Conservation (phyloP, 116 monocot genomes). For the Zostera marina region DNA sequence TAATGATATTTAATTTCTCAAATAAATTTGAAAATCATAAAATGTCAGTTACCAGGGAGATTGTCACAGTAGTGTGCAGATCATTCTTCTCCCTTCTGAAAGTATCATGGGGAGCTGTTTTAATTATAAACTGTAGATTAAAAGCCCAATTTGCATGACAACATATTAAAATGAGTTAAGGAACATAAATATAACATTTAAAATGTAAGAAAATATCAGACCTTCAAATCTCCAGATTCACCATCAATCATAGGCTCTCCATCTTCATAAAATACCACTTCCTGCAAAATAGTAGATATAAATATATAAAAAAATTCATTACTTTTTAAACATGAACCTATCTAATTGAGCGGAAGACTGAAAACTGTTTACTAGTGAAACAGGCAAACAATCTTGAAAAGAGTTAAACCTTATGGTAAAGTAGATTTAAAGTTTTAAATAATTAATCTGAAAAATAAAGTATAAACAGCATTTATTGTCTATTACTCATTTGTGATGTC, state of each 20-base stretch:
- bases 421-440: no score
- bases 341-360: not conserved
- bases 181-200: not conserved
- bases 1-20: not conserved
- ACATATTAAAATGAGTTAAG: not conserved
- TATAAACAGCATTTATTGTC: no score
- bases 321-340: not conserved
- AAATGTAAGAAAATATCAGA: slow-evolving; percentile 9
- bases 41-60: slow-evolving; percentile 54
- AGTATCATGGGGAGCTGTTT: slow-evolving; percentile 67
- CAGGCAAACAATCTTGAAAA: no score
- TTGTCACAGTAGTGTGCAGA: slow-evolving; percentile 73
- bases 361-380: not conserved
- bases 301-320: not conserved
- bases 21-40: not conserved
- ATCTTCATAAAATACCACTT: slow-evolving; percentile 87
- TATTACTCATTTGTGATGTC: no score
- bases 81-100: slow-evolving; percentile 93
- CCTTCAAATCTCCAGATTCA: slow-evolving; percentile 97
- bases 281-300: slow-evolving; percentile 23
- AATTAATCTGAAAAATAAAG: no score
- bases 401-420: no score
- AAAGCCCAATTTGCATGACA: slow-evolving; percentile 3
- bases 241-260: slow-evolving; percentile 96
- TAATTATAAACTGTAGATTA: slow-evolving; percentile 68